Percentiles rank a stretch among this genome's conserved stretches.
These are phyloP conservation scores for Trifolium dubium DNA, from an alignment of 306 rosid species.

Conservation along the genomic window DNA sequence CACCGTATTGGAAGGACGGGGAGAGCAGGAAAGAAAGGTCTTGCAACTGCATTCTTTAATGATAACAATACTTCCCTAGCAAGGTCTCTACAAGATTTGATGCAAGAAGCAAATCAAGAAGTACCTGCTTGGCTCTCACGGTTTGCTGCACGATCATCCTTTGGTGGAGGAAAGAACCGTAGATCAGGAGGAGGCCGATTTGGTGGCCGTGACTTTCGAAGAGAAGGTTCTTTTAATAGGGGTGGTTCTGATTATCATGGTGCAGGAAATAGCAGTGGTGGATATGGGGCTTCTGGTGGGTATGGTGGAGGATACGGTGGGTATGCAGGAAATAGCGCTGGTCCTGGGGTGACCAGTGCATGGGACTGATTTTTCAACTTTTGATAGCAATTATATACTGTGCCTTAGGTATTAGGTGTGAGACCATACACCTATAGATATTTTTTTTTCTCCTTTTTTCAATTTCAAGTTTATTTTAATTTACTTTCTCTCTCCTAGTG, in stretches of 20 bases:
- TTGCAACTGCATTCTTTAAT: slow-evolving; percentile 89
- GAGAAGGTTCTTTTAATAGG: slow-evolving; percentile 61
- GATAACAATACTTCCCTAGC: slow-evolving; percentile 79
- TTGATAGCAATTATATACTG: slow-evolving; percentile 46
- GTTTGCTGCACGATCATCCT: slow-evolving; percentile 70
- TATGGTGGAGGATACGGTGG: slow-evolving; percentile 60
- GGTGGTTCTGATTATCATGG: slow-evolving; percentile 72
- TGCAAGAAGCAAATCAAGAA: slow-evolving; percentile 91
- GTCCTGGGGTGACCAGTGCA: slow-evolving; percentile 77
- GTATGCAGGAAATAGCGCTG: slow-evolving; percentile 61
- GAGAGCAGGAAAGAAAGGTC: slow-evolving; percentile 85
- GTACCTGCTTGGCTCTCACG: slow-evolving; percentile 87
- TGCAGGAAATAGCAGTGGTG: slow-evolving; percentile 62
- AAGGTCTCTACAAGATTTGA: slow-evolving; percentile 73
- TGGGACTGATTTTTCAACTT: slow-evolving; percentile 64
- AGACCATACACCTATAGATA: slow-evolving; percentile 47
- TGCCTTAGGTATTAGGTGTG: slow-evolving; percentile 57
- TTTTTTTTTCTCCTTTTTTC: slow-evolving; percentile 28
- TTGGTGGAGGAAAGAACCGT: slow-evolving; percentile 75
- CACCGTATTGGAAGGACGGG: slow-evolving; percentile 96
- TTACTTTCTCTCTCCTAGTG: slow-evolving; percentile 45
- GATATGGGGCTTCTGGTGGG: slow-evolving; percentile 65
- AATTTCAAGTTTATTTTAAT: slow-evolving; percentile 41
- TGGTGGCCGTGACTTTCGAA: slow-evolving; percentile 87
- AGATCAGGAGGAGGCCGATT: slow-evolving; percentile 89